Conservation (phyloP, 1,284 basidiomycete genomes). For the Erythrobasidium hasegawianum region DNA sequence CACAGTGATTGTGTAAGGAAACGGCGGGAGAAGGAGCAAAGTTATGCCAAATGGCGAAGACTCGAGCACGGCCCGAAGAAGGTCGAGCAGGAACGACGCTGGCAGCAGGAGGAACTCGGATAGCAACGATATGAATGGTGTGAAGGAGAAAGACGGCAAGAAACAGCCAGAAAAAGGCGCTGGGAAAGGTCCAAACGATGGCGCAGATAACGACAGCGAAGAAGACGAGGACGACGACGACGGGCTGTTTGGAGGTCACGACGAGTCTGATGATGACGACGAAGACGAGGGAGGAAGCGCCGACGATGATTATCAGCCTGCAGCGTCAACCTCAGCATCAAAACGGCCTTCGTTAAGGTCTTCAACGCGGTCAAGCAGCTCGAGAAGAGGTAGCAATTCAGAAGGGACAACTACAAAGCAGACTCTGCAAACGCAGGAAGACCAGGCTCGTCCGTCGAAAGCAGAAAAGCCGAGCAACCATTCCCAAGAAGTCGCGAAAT, state of each 20-base stretch:
- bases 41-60: not conserved
- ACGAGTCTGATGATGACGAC: not conserved
- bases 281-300: conserved; percentile 6
- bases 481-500: not conserved
- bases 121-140: not conserved
- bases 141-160: not conserved
- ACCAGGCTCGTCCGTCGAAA: not conserved
- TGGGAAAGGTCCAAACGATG: not conserved
- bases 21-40: not conserved
- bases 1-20: no score
- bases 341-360: no score
- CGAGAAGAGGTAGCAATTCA: no score
- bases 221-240: conserved; percentile 20
- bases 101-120: not conserved
- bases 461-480: not conserved
- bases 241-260: not conserved
- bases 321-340: no score
- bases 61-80: not conserved
- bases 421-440: no score
- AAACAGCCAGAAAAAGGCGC: not conserved
- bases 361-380: no score
- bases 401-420: no score
- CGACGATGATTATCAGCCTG: no score
- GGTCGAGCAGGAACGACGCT: not conserved
- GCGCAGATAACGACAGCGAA: not conserved